These are phyloP conservation scores for Discostella stelligera DNA, from an alignment of 352 stramenopile species.

Conservation along the genomic window DNA sequence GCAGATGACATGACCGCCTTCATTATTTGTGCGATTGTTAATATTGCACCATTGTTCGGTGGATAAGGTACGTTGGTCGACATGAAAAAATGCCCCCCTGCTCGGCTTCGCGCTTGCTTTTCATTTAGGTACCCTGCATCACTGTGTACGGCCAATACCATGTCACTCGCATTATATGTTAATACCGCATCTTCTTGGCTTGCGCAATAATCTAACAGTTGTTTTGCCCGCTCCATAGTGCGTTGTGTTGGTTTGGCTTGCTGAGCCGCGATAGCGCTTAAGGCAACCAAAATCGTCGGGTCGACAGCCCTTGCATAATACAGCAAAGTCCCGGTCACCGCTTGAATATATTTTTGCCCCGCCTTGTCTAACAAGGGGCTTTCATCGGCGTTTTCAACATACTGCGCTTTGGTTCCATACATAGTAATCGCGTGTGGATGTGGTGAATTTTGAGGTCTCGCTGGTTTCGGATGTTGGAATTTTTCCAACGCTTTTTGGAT, in stretches of 20 bases:
- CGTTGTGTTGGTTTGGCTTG: conserved; percentile 31
- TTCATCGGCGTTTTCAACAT: neutral
- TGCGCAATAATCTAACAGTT: conserved; percentile 48
- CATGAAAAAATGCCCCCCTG: conserved; percentile 5
- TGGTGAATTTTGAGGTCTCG: conserved; percentile 12
- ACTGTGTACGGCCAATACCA: conserved; percentile 28
- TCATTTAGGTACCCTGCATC: neutral
- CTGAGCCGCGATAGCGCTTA: conserved; percentile 15
- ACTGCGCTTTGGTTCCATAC: conserved; percentile 9
- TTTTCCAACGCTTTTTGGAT: conserved; percentile 23
- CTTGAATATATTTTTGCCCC: conserved; percentile 12
- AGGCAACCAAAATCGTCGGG: conserved; percentile 8
- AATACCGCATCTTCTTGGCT: conserved; percentile 42
- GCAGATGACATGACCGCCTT: conserved; percentile 22
- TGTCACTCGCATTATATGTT: conserved; percentile 41
- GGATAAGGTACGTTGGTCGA: neutral
- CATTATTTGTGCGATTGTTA: neutral
- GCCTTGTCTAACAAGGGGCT: neutral
- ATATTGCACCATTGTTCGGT: neutral
- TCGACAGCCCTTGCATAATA: conserved; percentile 22
- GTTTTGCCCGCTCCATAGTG: conserved; percentile 15
- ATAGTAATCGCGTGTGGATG: conserved; percentile 23
- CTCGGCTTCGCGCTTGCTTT: neutral
- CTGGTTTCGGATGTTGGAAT: conserved; percentile 20
- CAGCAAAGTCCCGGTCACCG: conserved; percentile 36